Base-by-base conservation (phyloP, 2,329 filamentous ascomycete genomes). In the Alternaria sp. region DNA sequence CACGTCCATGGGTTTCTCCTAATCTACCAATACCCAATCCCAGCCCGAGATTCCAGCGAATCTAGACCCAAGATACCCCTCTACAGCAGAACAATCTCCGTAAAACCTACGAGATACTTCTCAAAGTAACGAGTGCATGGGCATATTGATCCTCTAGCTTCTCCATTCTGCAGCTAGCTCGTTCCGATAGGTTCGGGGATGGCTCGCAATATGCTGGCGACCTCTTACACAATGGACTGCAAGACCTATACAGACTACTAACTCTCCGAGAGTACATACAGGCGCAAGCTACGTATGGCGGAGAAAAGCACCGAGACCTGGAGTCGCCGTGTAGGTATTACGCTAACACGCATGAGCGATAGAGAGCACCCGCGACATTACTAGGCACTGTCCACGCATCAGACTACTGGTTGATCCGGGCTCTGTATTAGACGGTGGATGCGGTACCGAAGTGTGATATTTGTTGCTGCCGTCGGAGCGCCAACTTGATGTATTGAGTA, bases 1-100 rank as follows among this genome's bases (percentile, higher is more conserved):
- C 16, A 38, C 16, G 0, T 9, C 14, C 34, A 38, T n/a, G 0
- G 32, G 6, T 1, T 0, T 38, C 0, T n/a, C 16, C 6, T 16
- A 16, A 9, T 3, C 34, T 16, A 38, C 34, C 7, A 9, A 38
- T n/a, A 16, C 16, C 6, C 34, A 38, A n/a, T 18, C 16, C 34
- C 4, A 16, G 4, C 9, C 34, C 34, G 34, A 38, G 16, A n/a
- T 38, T n/a, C 34, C 7, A 38, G 34, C 34, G 34, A 38, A 18
- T 16, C 16, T n/a, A n/a, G 14, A n/a, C 34, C 16, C 16, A 9
- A 38, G 34, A 38, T 38, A 7, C 16, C 34, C 12, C 34, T n/a
- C 34, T 38, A 16, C 16, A n/a, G 34, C 14, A n/a, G 34, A n/a
- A 10, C 34, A n/a, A n/a, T 38, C 34, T 38, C 34, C 34, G 34